These are phyloP conservation scores for Fusarium gaditjirri DNA, from an alignment of 2,329 filamentous ascomycete genomes.

Conservation along the genomic window DNA sequence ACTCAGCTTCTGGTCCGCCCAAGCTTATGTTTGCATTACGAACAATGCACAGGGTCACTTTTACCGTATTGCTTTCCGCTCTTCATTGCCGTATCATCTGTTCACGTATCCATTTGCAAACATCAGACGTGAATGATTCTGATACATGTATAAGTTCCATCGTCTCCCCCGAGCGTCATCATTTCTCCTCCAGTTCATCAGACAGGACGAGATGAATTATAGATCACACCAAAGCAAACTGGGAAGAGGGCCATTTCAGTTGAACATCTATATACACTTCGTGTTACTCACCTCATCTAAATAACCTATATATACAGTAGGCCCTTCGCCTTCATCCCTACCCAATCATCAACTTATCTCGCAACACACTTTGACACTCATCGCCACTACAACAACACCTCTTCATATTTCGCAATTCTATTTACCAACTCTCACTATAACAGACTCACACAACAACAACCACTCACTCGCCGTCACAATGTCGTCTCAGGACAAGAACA, in stretches of 20 bases:
- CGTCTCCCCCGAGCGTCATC: accelerated
- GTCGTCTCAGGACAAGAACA: not conserved
- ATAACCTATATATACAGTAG: not conserved
- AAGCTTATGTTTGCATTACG: not conserved
- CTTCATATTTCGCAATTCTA: not conserved
- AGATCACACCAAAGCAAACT: accelerated
- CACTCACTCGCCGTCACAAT: not conserved
- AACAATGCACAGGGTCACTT: too few relatives aligned
- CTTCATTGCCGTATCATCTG: accelerated
- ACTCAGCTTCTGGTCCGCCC: not conserved
- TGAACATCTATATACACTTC: not conserved
- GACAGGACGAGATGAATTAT: not conserved
- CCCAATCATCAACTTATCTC: not conserved
- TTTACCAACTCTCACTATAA: too few relatives aligned
- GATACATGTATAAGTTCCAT: too few relatives aligned
- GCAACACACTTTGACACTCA: not conserved
- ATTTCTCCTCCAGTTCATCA: not conserved
- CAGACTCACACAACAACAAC: too few relatives aligned
- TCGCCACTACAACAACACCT: not conserved
- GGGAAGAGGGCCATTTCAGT: accelerated
- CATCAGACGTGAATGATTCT: not conserved
- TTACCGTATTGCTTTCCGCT: accelerated
- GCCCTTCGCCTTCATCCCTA: accelerated
- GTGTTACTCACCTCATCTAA: not conserved
- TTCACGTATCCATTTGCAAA: accelerated